Percentiles rank a stretch among this genome's conserved stretches.
Conservation (phyloP, 441 rosid genomes). For the Bruguiera hainesii region DNA sequence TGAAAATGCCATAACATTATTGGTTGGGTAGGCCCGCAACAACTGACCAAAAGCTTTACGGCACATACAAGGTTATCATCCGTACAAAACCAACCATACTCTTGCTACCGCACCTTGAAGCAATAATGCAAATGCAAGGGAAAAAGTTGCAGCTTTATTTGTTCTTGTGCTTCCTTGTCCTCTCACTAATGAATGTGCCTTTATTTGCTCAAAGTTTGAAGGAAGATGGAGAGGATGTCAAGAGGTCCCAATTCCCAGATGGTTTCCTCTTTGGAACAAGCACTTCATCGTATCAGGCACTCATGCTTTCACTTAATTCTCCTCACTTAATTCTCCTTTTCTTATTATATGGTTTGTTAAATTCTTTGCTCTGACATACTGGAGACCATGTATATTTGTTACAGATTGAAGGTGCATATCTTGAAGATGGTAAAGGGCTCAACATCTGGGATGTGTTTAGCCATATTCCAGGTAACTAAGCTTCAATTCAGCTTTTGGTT, state of each 20-base stretch:
- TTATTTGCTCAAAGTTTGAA: conserved; percentile 8
- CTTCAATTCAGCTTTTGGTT: not conserved
- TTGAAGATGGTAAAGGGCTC: conserved; percentile 40
- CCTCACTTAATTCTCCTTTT: not conserved
- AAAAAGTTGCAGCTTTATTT: not conserved
- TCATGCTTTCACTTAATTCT: not conserved
- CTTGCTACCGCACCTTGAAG: too few relatives aligned
- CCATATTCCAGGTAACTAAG: conserved; percentile 33
- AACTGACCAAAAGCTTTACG: too few relatives aligned
- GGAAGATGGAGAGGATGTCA: conserved; percentile 18
- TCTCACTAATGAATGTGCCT: not conserved
- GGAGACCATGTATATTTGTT: not conserved
- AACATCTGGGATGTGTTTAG: conserved; percentile 45
- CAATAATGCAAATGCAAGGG: not conserved
- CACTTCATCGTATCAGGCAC: conserved; percentile 36
- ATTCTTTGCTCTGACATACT: not conserved
- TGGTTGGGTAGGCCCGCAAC: too few relatives aligned
- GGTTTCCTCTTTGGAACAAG: conserved; percentile 39
- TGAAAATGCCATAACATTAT: too few relatives aligned
- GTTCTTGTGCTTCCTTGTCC: not conserved
- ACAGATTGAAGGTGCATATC: conserved; percentile 47
- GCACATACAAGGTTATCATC: too few relatives aligned
- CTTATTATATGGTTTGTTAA: not conserved
- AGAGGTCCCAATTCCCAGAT: conserved; percentile 34
- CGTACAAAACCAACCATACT: too few relatives aligned